Conservation (phyloP, 1,284 basidiomycete genomes). For the Thecaphora thlaspeos region DNA sequence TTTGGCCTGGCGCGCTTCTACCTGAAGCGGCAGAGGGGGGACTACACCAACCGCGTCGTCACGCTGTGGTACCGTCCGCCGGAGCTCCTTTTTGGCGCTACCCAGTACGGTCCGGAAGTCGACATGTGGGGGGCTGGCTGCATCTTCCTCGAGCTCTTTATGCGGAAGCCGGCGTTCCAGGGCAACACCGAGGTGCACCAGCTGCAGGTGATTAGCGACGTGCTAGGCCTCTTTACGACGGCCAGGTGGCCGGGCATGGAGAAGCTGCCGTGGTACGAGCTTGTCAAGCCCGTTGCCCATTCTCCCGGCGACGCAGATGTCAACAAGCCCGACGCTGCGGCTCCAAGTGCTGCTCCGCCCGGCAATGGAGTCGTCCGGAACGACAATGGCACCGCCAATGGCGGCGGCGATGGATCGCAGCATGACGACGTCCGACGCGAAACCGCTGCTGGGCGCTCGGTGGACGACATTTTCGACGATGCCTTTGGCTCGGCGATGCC, state of each 20-base stretch:
- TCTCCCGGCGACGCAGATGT: neutral
- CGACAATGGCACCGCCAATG: too few species aligned
- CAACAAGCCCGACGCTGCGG: constrained; percentile 59
- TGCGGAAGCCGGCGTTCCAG: constrained; percentile 90
- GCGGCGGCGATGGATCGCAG: too few species aligned
- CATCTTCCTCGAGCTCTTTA: constrained; percentile 97
- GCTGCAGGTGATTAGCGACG: constrained; percentile 83
- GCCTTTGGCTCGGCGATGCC: constrained; percentile 25
- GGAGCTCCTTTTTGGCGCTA: constrained; percentile 91
- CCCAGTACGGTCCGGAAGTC: constrained; percentile 95
- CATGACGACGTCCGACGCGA: too few species aligned
- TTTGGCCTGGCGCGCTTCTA: constrained; percentile 98
- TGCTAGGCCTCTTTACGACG: constrained; percentile 84
- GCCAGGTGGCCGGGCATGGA: constrained; percentile 79
- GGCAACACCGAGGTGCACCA: constrained; percentile 97
- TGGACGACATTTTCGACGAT: constrained; percentile 65
- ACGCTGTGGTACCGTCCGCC: constrained; percentile 98
- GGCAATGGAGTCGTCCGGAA: too few species aligned
- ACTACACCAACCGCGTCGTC: constrained; percentile 98
- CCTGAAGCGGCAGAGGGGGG: constrained; percentile 79
- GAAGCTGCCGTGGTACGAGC: constrained; percentile 93
- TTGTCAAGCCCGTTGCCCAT: constrained; percentile 73
- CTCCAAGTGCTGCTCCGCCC: constrained; percentile 61
- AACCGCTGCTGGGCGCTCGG: constrained; percentile 57
- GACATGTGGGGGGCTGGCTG: constrained; percentile 99